Evolutionary conservation across 192 early-diverging fungal genomes (phyloP).

Genomic region (Backusella tuberculispora): DNA sequence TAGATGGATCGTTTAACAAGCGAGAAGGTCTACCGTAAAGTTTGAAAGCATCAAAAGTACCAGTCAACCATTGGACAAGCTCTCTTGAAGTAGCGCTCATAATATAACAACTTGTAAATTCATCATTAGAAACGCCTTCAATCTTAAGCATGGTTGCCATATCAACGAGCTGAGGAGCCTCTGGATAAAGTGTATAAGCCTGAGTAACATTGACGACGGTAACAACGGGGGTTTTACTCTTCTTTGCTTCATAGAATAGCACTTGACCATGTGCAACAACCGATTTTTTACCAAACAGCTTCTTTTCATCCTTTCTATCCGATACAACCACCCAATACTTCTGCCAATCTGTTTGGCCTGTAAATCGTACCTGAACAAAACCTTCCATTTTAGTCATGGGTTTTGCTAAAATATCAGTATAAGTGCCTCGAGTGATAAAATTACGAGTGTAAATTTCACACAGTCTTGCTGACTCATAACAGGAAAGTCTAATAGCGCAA

Average conservation of each 20-base stretch:
- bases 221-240: constrained; percentile 52
- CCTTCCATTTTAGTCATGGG: constrained; percentile 53
- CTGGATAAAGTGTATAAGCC: constrained; percentile 61
- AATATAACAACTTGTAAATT: constrained; percentile 22
- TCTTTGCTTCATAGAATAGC: constrained; percentile 55
- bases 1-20: constrained; percentile 36
- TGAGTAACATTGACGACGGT: constrained; percentile 58
- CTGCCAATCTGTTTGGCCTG: constrained; percentile 52
- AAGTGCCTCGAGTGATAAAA: constrained; percentile 48
- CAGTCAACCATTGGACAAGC: constrained; percentile 47
- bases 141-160: constrained; percentile 42
- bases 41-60: constrained; percentile 48
- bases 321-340: constrained; percentile 55
- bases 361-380: constrained; percentile 57
- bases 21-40: constrained; percentile 48
- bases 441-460: constrained; percentile 77
- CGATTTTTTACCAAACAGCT: constrained; percentile 47
- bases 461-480: constrained; percentile 74
- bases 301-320: constrained; percentile 55
- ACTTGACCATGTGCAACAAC: constrained; percentile 51
- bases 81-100: constrained; percentile 40
- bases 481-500: constrained; percentile 69
- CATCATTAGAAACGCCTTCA: constrained; percentile 36
- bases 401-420: constrained; percentile 55
- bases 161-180: constrained; percentile 45